These are phyloP conservation scores for Sutorius australiensis DNA, from an alignment of 768 basidiomycete genomes.

Conservation along the genomic window DNA sequence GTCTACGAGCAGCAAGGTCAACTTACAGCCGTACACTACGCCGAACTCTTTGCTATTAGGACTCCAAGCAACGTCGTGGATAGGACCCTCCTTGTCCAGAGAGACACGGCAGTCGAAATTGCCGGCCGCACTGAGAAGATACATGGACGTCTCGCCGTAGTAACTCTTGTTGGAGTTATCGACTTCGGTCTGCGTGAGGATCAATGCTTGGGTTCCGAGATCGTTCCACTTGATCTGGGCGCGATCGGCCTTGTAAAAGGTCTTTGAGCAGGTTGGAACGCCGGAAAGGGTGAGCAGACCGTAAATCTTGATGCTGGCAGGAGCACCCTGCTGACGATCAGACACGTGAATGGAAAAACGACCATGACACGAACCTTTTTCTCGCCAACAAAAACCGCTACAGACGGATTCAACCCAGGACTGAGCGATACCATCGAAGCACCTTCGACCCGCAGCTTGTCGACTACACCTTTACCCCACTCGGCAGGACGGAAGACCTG, in stretches of 20 bases:
- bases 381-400: slow-evolving; percentile 93
- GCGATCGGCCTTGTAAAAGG: slow-evolving; percentile 94
- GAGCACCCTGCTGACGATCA: slow-evolving; percentile 58
- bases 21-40: slow-evolving; percentile 94
- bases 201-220: slow-evolving; percentile 85
- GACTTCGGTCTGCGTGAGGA: slow-evolving; percentile 94
- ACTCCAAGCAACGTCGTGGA: slow-evolving; percentile 95
- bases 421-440: slow-evolving; percentile 74
- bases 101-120: slow-evolving; percentile 89
- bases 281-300: slow-evolving; percentile 58
- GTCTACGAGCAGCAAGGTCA: background rate
- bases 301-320: slow-evolving; percentile 84
- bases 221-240: slow-evolving; percentile 95
- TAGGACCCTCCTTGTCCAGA: slow-evolving; percentile 94
- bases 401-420: slow-evolving; percentile 77
- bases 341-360: background rate
- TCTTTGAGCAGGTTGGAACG: slow-evolving; percentile 81
- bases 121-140: slow-evolving; percentile 86
- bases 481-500: slow-evolving; percentile 81
- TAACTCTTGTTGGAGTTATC: slow-evolving; percentile 97
- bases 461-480: slow-evolving; percentile 74
- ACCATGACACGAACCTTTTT: slow-evolving; percentile 61
- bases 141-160: slow-evolving; percentile 96
- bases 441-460: slow-evolving; percentile 81
- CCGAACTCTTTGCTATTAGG: slow-evolving; percentile 96